These are phyloP conservation scores for Schwanniomyces vanrijiae DNA, from an alignment of 805 yeast species.

Conservation along the genomic window DNA sequence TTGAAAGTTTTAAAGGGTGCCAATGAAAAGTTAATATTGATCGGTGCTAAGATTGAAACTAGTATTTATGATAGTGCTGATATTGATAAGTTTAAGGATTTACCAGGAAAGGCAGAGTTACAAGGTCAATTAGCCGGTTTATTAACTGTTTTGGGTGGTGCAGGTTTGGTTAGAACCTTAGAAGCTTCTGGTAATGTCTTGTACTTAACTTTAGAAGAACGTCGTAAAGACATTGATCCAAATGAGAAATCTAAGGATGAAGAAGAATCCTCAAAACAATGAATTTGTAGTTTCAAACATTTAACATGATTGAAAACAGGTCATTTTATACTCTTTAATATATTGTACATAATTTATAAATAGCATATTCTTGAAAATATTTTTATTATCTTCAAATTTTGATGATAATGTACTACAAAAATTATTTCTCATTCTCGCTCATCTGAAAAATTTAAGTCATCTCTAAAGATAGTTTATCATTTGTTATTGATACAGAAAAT, in stretches of 20 bases:
- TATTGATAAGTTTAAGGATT: slow-evolving; percentile 63
- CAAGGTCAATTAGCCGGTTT: slow-evolving; percentile 83
- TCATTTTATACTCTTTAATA: background rate
- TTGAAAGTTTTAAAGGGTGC: slow-evolving; percentile 60
- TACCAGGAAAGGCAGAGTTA: slow-evolving; percentile 69
- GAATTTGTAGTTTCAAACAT: background rate
- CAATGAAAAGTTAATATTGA: slow-evolving; percentile 71
- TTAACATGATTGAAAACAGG: background rate
- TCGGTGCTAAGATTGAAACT: slow-evolving; percentile 83
- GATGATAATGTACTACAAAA: background rate
- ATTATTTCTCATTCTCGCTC: background rate
- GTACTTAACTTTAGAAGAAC: slow-evolving; percentile 70
- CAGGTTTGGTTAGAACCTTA: slow-evolving; percentile 81
- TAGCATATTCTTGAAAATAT: background rate
- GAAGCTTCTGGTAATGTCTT: slow-evolving; percentile 65
- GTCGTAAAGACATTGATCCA: slow-evolving; percentile 33
- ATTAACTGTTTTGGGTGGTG: slow-evolving; percentile 83
- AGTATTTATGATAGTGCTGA: slow-evolving; percentile 51
- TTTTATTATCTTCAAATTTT: background rate
- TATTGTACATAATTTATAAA: slow-evolving; percentile 1
- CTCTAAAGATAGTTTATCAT: background rate
- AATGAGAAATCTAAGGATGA: slow-evolving; percentile 7
- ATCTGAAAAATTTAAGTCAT: slow-evolving; percentile 1
- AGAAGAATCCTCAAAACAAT: slow-evolving; percentile 6
- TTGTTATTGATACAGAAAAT: background rate